Base-by-base conservation (phyloP, 148 eudicot genomes). In the Cornus kousa region DNA sequence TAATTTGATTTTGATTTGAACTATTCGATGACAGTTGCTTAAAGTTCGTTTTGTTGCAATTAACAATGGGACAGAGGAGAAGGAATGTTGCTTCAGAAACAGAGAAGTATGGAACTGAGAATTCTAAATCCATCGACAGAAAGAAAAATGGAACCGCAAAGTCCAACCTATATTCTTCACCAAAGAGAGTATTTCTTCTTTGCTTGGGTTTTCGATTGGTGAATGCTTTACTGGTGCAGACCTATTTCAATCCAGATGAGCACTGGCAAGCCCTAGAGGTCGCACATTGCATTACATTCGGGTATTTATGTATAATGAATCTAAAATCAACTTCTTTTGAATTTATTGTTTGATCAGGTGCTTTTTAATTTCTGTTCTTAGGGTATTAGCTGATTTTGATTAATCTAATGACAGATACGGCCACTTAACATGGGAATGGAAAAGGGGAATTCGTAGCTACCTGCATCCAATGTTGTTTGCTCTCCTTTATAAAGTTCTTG, bases 231-330 rank as follows among this genome's bases (percentile, higher is more conserved):
- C 67, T 96, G 40, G 91, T 96, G 60, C 98, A 96, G 74, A 96
- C 98, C 2, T 96, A 93, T 76, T 96, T 96, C 79, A 96, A 96
- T 80, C 98, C 98, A 0, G 99, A 96, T 86, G 99, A 96, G 75
- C 95, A 96, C 76, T 96, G 99, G 99, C 99, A 96, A 81, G 90
- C 93, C 71, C 88, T 91, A 78, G 99, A 96, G 83, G 98, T 96
- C 78, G 99, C 92, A 16, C 99, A 96, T 80, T 90, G 86, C 48
- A 82, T 93, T 46, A 84, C 87, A 9, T 96, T 93, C 72, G 99
- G 99, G 99, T 95, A 81, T 28, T 28, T 28, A 28, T 28, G 28
- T 55, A 70, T 28, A 5, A 53, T 16, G 19, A 53, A 11, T 53
- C 12, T 53, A 53, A 6, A 43, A 53, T 53, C 17, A 53, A 53